Evolutionary conservation across 129 eudicot species (phyloP).

Genomic region (Chrysanthemum makinoi): DNA sequence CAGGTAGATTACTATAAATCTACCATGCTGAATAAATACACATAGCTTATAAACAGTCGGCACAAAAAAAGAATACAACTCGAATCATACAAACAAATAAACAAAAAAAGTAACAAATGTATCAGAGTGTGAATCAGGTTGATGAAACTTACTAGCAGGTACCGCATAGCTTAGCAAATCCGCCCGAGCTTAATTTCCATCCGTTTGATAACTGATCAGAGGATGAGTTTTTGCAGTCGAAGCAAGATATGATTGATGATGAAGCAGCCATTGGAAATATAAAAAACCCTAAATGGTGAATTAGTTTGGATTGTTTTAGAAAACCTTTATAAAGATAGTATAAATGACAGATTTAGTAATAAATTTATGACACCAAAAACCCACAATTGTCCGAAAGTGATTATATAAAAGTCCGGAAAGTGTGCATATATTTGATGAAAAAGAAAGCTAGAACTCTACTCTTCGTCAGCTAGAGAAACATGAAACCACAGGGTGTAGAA

Average conservation of each 20-base stretch:
- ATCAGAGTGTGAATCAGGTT: neutral
- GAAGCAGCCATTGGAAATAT: conserved; percentile 36
- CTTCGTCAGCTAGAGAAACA: too few species aligned
- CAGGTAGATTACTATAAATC: conserved; percentile 4
- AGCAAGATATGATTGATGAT: conserved; percentile 40
- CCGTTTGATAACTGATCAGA: conserved; percentile 39
- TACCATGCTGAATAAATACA: neutral
- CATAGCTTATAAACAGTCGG: too few species aligned
- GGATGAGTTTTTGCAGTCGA: conserved; percentile 39
- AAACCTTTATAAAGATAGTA: neutral
- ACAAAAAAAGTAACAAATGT: conserved; percentile 11
- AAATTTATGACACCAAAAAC: too few species aligned
- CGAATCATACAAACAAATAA: neutral
- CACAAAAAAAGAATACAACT: neutral
- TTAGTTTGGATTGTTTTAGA: neutral
- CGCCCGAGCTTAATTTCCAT: conserved; percentile 42
- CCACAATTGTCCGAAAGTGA: neutral
- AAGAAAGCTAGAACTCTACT: too few species aligned
- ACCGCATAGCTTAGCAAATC: conserved; percentile 46
- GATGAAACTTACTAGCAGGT: conserved; percentile 45
- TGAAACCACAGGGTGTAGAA: too few species aligned
- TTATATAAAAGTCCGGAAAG: neutral
- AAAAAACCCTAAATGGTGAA: conserved; percentile 31
- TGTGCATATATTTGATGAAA: too few species aligned
- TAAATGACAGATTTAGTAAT: too few species aligned